Evolutionary conservation across 306 rosid species (phyloP).

Genomic region (Cucurbita moschata): DNA sequence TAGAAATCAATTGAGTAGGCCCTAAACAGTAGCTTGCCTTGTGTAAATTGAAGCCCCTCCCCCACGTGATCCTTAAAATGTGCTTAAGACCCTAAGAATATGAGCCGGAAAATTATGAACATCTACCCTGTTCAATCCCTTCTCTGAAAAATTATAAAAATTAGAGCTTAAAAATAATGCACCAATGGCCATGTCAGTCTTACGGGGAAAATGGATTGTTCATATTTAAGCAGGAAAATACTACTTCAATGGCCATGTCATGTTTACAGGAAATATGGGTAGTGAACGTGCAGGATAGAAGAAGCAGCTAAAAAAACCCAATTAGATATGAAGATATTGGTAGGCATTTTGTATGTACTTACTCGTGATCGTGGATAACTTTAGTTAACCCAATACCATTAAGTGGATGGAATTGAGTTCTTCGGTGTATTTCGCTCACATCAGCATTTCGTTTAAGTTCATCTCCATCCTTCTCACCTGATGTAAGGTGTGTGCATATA

Average conservation of each 20-base stretch:
- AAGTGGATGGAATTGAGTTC: constrained; percentile 54
- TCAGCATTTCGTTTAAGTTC: constrained; percentile 66
- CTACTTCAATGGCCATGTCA: not conserved
- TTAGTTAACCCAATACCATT: constrained; percentile 47
- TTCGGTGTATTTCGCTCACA: constrained; percentile 56
- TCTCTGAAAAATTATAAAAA: not conserved
- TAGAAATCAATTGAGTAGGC: not conserved
- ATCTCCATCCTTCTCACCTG: constrained; percentile 77
- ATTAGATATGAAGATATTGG: not conserved
- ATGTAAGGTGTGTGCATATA: constrained; percentile 76
- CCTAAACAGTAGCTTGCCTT: not conserved
- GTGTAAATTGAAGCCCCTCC: not conserved
- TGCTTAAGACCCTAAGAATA: not conserved
- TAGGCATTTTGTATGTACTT: constrained; percentile 24
- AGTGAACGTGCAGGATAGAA: not conserved
- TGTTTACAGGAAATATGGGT: not conserved
- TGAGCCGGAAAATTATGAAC: not conserved
- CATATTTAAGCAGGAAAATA: not conserved
- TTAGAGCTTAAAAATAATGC: not conserved
- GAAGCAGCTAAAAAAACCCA: not conserved
- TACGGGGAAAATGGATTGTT: not conserved
- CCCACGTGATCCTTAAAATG: not conserved
- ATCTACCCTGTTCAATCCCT: not conserved
- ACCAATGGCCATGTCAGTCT: not conserved
- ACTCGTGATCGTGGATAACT: constrained; percentile 69